phyloP scores from a whole-genome alignment of 139 green algal species.

The Coelastrella sp. region DNA sequence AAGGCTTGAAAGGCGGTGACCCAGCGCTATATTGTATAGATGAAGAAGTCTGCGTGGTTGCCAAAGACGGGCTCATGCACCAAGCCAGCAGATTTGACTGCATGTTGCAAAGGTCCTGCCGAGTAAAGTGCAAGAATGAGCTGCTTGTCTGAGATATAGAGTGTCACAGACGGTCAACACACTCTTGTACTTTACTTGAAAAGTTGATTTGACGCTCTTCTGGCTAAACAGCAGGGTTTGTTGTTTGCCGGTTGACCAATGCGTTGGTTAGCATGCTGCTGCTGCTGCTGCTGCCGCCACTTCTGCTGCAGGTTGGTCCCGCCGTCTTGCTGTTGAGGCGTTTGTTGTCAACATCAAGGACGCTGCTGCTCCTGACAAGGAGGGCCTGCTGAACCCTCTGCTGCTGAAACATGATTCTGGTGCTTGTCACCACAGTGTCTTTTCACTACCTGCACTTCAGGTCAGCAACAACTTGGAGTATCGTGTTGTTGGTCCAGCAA shows the following conservation, averaged over 20 bases:
- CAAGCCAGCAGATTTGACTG: too few species aligned
- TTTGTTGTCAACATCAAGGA: slow-evolving; percentile 66
- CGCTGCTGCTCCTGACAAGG: slow-evolving; percentile 57
- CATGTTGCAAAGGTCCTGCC: too few species aligned
- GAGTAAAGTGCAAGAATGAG: too few species aligned
- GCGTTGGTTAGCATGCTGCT: neutral
- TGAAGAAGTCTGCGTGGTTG: too few species aligned
- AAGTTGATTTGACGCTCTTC: neutral
- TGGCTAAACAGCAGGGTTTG: neutral
- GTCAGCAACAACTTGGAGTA: neutral
- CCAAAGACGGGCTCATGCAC: too few species aligned
- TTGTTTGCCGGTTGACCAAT: neutral
- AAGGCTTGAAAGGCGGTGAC: too few species aligned
- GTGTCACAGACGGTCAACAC: too few species aligned
- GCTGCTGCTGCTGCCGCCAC: neutral
- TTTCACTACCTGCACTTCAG: slow-evolving; percentile 33
- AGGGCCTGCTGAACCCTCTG: slow-evolving; percentile 66
- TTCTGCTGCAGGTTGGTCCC: slow-evolving; percentile 45
- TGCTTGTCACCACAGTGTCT: neutral
- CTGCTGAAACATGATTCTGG: slow-evolving; percentile 51
- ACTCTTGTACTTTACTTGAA: too few species aligned
- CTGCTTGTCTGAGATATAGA: too few species aligned
- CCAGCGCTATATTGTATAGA: too few species aligned
- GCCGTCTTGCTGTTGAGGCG: slow-evolving; percentile 59
- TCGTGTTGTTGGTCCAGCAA: neutral